Evolutionary conservation across 169 alveolate species (phyloP).

Genomic region (Plasmodium yoelii): DNA sequence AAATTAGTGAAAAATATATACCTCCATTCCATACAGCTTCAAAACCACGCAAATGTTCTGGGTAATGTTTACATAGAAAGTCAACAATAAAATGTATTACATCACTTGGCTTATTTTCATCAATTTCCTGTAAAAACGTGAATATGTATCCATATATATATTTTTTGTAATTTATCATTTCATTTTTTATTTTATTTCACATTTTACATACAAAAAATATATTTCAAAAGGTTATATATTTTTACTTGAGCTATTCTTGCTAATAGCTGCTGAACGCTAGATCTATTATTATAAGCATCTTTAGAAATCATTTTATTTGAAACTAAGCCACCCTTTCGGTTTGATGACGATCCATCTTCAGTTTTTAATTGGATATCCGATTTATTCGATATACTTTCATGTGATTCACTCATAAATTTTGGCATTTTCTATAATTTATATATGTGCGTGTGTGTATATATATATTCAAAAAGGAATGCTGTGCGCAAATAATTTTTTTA

Average conservation of each 20-base stretch:
- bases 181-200: conserved; percentile 16
- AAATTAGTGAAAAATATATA: conserved; percentile 24
- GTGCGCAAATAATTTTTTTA: conserved; percentile 16
- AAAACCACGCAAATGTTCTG: conserved; percentile 85
- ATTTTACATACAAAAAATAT: conserved; percentile 7
- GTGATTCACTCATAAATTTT: conserved; percentile 43
- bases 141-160: background rate
- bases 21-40: conserved; percentile 85
- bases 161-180: conserved; percentile 1
- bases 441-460: conserved; percentile 13
- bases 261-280: conserved; percentile 68
- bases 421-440: conserved; percentile 42
- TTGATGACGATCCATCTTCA: conserved; percentile 48
- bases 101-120: conserved; percentile 80
- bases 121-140: conserved; percentile 79
- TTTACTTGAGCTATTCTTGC: conserved; percentile 75
- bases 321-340: conserved; percentile 26
- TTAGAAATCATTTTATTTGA: conserved; percentile 34
- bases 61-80: conserved; percentile 86
- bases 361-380: conserved; percentile 46
- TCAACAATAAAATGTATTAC: conserved; percentile 84
- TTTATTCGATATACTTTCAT: conserved; percentile 23
- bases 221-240: background rate
- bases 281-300: conserved; percentile 29
- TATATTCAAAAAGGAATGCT: too few species aligned